Evolutionary conservation across 202 grass and related monocot genomes (phyloP).

Genomic region (Alloteropsis angusta): DNA sequence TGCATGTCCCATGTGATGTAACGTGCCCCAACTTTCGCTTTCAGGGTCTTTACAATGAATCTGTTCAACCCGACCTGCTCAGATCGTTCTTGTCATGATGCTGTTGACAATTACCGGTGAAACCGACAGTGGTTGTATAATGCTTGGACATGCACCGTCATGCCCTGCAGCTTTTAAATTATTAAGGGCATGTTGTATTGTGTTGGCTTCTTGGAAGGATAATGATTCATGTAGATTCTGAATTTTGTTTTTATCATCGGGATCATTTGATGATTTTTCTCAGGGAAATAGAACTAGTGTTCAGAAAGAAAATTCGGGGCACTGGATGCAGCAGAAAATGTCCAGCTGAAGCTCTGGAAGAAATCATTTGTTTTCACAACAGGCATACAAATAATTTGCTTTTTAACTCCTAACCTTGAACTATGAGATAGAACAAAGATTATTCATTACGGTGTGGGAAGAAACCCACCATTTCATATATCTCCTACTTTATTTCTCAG

Average conservation of each 20-base stretch:
- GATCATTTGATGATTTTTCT: not conserved
- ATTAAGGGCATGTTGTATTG: not conserved
- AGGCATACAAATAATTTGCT: not conserved
- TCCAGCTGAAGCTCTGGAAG: not conserved
- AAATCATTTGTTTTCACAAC: not conserved
- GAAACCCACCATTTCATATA: constrained; percentile 4
- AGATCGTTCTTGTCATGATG: not conserved
- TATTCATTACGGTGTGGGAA: not conserved
- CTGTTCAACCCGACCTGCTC: not conserved
- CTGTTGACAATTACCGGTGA: not conserved
- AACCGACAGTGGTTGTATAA: constrained; percentile 11
- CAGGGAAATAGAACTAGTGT: not conserved
- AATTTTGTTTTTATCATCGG: not conserved
- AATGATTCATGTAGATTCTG: not conserved
- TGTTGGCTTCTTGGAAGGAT: not conserved
- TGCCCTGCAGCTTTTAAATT: not conserved
- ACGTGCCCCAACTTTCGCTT: constrained; percentile 26
- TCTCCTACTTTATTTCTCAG: constrained; percentile 32
- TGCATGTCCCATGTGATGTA: constrained; percentile 35
- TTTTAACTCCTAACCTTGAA: not conserved
- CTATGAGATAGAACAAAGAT: not conserved
- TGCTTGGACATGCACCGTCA: not conserved
- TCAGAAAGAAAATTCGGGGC: not conserved
- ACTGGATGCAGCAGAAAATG: not conserved
- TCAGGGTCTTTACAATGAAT: constrained; percentile 11